phyloP scores from a whole-genome alignment of 352 stramenopile species.

The Phytophthora crassamura region DNA sequence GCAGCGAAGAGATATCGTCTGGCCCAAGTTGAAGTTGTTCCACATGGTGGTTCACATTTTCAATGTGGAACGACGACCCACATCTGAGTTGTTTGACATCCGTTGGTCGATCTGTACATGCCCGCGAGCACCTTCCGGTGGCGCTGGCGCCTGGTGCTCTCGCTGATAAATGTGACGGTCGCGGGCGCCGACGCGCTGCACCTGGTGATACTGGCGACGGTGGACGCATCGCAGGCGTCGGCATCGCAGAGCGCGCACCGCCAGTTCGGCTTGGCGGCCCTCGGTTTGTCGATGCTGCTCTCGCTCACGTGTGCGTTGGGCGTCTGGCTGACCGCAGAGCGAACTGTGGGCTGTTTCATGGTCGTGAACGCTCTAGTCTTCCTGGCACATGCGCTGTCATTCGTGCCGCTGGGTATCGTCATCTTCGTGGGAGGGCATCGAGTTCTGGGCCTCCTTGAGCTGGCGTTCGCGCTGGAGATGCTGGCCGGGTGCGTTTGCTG shows the following conservation, averaged over 20 bases:
- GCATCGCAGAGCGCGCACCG: background rate
- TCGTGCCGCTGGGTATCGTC: background rate
- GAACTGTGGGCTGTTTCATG: conserved; percentile 21
- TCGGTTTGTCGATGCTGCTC: conserved; percentile 10
- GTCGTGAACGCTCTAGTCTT: conserved; percentile 14
- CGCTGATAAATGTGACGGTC: conserved; percentile 7
- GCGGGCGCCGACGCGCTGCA: conserved; percentile 9
- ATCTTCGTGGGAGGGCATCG: background rate
- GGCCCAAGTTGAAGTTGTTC: background rate
- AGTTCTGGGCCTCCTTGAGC: conserved; percentile 11
- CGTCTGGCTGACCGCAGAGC: conserved; percentile 11
- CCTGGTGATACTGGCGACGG: conserved; percentile 6
- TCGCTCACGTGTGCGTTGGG: conserved; percentile 8
- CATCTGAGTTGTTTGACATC: no score
- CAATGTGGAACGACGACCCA: background rate
- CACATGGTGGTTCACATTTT: background rate
- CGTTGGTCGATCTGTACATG: no score
- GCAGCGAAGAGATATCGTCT: no score
- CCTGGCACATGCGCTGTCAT: conserved; percentile 6
- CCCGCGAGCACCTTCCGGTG: background rate
- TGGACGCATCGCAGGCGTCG: background rate
- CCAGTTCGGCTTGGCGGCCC: background rate
- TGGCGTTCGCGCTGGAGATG: conserved; percentile 10
- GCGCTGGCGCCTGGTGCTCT: conserved; percentile 16
- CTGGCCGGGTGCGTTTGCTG: conserved; percentile 13